phyloP scores from a whole-genome alignment of 1,284 basidiomycete genomes.

The Marasmius sp. region DNA sequence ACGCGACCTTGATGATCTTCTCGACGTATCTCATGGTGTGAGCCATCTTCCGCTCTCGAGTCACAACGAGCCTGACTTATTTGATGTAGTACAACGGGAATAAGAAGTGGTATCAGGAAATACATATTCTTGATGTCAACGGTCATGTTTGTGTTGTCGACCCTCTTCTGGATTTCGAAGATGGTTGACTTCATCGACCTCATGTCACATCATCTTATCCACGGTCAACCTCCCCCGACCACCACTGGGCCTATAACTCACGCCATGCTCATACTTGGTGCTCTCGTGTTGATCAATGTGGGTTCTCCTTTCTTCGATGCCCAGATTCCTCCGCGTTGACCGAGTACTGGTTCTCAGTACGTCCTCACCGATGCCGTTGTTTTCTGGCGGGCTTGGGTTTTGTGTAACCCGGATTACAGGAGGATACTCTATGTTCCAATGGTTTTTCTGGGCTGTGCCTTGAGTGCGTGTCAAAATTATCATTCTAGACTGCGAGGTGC shows the following conservation, averaged over 20 bases:
- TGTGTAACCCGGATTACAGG: background rate
- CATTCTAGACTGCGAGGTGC: too few species aligned
- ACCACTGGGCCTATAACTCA: background rate
- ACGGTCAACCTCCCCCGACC: background rate
- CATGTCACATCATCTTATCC: slow-evolving; percentile 3
- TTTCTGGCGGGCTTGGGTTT: slow-evolving; percentile 2
- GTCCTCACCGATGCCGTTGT: slow-evolving; percentile 1
- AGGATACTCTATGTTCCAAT: background rate
- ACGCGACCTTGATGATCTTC: slow-evolving; percentile 7
- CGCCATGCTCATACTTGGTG: slow-evolving; percentile 15
- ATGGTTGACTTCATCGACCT: slow-evolving; percentile 14
- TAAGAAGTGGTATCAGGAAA: slow-evolving; percentile 5
- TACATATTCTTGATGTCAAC: slow-evolving; percentile 7
- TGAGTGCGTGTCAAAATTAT: background rate
- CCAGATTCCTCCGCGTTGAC: background rate
- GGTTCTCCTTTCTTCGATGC: background rate
- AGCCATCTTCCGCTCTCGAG: background rate
- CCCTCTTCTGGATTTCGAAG: slow-evolving; percentile 16
- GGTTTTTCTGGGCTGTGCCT: background rate
- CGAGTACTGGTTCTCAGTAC: background rate
- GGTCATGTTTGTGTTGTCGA: slow-evolving; percentile 16
- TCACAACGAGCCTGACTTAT: too few species aligned
- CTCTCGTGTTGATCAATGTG: slow-evolving; percentile 21
- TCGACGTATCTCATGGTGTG: slow-evolving; percentile 8
- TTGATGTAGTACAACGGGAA: slow-evolving; percentile 3